Base-by-base conservation (phyloP, 108 stramenopile genomes). In the Cyclotella sp. region DNA sequence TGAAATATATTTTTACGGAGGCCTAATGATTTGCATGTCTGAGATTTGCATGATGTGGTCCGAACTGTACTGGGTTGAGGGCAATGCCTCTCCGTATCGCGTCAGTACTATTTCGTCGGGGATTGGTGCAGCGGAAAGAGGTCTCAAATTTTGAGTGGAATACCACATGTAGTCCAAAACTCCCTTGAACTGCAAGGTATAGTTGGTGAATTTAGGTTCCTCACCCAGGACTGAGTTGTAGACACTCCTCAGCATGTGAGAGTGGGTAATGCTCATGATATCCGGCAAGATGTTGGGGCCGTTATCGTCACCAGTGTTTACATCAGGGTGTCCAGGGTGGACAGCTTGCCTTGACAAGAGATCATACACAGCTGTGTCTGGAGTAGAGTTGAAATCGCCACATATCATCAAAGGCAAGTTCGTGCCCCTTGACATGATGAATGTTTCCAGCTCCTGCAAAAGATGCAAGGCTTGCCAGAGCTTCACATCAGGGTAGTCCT, bases 381-480 rank as follows among this genome's bases (percentile, higher is more conserved):
- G 97, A 30, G 95, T 96, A 40, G 94, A 95, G 86, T 99, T 99
- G 81, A 99, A 97, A 76, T 99, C 99, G 44, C 99, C 99, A 89
- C 97, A 98, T 34, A 98, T 91, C 77, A 99, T 88, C 29, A 98
- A 84, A 21, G 98, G 97, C 57, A 97, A 83, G 53, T 88, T 92
- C 8, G 76, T 74, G 14, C 90, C 89, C 52, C 95, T 85, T 67
- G 88, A 89, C 83, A 94, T 78, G 44, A 89, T 87, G 65, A 97
- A 97, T 27, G 93, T 90, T 74, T 98, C 96, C 68, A 99, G 85
- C 78, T 98, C 96, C 75, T 96, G 93, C 67, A 97, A 70, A 24
- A 99, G 89, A 60, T 93, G 91, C 89, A 95, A 91, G 24, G 96
- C 85, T 78, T 99, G 99, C 97, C 98, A 99, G 28, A 99, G 89